A percentile compares a stretch with the other conserved stretches of the same genome.
These are phyloP conservation scores for Themeda triandra DNA, from an alignment of 176 grass and related monocot species.

Conservation along the genomic window DNA sequence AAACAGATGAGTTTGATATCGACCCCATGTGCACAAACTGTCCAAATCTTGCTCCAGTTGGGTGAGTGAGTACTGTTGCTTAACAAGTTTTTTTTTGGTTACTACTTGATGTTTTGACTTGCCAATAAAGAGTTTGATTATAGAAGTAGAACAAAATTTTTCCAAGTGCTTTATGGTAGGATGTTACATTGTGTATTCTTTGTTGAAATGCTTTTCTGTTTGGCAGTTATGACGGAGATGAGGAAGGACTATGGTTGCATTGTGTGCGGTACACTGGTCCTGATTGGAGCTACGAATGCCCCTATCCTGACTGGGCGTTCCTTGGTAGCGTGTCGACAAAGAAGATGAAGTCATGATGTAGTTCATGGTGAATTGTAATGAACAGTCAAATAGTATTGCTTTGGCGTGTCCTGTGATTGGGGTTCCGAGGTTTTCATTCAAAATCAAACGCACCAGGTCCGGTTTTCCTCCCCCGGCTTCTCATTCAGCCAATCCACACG, in stretches of 20 bases:
- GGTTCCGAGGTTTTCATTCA: not conserved
- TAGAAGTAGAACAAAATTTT: not conserved
- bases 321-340: conserved; percentile 33
- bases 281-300: conserved; percentile 89
- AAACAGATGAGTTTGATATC: conserved; percentile 38
- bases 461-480: not conserved
- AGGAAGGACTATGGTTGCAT: conserved; percentile 82
- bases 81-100: not conserved
- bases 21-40: conserved; percentile 93
- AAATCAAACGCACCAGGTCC: not conserved
- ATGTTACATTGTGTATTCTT: not conserved
- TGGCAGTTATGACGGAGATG: conserved; percentile 75
- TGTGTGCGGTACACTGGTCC: conserved; percentile 79
- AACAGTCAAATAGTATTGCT: not conserved
- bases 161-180: not conserved
- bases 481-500: not conserved
- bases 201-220: not conserved
- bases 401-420: not conserved
- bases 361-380: not conserved
- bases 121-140: not conserved
- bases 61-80: conserved; percentile 42
- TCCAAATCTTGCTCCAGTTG: conserved; percentile 78
- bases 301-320: conserved; percentile 73
- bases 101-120: not conserved
- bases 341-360: conserved; percentile 39